These are phyloP conservation scores for Didymella arachidicola DNA, from an alignment of 2,329 filamentous ascomycete species.

Conservation along the genomic window DNA sequence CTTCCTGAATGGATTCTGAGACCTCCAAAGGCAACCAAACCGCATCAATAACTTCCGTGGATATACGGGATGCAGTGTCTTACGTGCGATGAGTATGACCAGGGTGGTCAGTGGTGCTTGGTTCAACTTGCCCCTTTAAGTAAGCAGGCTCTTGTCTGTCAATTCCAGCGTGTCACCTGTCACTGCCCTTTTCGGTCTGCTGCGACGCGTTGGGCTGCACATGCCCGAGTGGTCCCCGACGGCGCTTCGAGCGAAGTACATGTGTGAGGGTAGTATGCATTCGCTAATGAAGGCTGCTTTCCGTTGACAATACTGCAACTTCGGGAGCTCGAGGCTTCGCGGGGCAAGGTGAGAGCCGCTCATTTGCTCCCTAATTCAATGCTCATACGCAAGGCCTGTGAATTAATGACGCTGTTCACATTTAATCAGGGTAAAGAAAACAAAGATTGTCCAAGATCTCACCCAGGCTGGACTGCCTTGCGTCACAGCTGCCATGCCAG, in stretches of 20 bases:
- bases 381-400: neutral
- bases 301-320: neutral
- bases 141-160: slow-evolving; percentile 27
- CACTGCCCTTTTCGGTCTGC: slow-evolving; percentile 20
- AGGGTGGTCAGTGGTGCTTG: neutral
- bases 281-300: neutral
- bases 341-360: neutral
- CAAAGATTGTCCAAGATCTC: neutral
- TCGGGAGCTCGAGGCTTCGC: neutral
- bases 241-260: slow-evolving; percentile 17
- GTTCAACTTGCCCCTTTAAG: slow-evolving; percentile 30
- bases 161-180: slow-evolving; percentile 32
- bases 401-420: too few species aligned
- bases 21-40: too few species aligned
- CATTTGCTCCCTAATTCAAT: neutral
- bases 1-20: too few species aligned
- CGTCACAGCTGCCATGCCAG: neutral
- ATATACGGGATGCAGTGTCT: neutral
- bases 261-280: slow-evolving; percentile 13
- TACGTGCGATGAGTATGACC: neutral
- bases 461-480: neutral
- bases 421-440: neutral
- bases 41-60: too few species aligned
- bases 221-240: slow-evolving; percentile 2
- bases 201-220: slow-evolving; percentile 6